Conservation (phyloP, 148 eudicot genomes). For the Chenopodium album region DNA sequence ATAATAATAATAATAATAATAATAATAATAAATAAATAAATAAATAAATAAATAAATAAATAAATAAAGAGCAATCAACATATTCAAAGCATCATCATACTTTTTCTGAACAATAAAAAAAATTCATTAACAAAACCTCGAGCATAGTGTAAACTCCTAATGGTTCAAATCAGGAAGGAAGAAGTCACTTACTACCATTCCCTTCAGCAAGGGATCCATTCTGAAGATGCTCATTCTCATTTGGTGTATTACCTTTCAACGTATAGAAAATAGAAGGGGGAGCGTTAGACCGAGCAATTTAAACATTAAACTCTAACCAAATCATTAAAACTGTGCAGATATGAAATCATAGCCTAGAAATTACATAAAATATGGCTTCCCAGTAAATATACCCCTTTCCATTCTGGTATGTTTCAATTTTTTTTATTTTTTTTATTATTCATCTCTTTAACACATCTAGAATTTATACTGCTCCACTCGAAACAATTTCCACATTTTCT, state of each 20-base stretch:
- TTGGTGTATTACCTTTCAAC: slow-evolving; percentile 44
- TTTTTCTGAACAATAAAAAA: too few relatives aligned
- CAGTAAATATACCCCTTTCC: background rate
- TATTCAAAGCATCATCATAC: too few relatives aligned
- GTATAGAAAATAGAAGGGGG: background rate
- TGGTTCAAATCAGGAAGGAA: background rate
- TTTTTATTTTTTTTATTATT: background rate
- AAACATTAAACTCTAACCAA: too few relatives aligned
- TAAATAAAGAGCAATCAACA: too few relatives aligned
- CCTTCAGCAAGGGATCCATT: slow-evolving; percentile 47
- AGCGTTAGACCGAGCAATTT: background rate
- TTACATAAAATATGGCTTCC: background rate
- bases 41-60: too few relatives aligned
- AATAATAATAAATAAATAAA: too few relatives aligned
- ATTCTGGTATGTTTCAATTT: background rate
- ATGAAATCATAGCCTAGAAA: background rate
- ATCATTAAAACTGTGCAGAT: background rate
- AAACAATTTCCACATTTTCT: background rate
- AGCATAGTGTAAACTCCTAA: background rate
- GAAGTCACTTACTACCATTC: slow-evolving; percentile 51
- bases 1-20: too few relatives aligned
- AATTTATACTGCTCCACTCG: background rate
- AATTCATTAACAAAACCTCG: background rate
- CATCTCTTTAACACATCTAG: background rate
- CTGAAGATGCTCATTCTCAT: slow-evolving; percentile 28